Conservation (phyloP, 495 filamentous ascomycete species). For the Penicillium egyptiacum region DNA sequence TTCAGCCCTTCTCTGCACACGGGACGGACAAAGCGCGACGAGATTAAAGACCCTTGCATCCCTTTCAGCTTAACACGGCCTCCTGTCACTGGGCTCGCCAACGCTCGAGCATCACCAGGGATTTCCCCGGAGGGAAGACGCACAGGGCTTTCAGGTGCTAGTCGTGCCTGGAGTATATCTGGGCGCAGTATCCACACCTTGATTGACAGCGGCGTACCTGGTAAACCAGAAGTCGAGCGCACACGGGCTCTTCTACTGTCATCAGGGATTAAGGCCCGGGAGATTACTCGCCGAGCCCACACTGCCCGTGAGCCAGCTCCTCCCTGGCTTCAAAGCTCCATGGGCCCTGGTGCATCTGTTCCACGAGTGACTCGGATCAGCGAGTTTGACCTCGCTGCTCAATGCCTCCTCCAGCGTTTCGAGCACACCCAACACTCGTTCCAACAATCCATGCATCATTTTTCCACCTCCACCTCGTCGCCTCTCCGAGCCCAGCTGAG, state of each 20-base stretch:
- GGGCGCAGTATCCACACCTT: constrained; percentile 50
- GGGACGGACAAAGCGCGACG: constrained; percentile 25
- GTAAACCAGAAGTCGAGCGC: constrained; percentile 70
- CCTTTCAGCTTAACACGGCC: constrained; percentile 40
- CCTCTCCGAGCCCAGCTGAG: constrained; percentile 49
- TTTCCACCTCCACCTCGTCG: constrained; percentile 45
- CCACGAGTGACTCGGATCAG: constrained; percentile 57
- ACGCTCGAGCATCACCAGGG: constrained; percentile 39
- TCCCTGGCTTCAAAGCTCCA: constrained; percentile 38
- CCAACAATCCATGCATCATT: constrained; percentile 53
- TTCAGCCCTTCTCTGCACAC: constrained; percentile 33
- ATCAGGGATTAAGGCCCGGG: constrained; percentile 81
- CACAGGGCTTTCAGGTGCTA: constrained; percentile 25
- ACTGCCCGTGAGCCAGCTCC: constrained; percentile 43
- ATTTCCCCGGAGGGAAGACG: constrained; percentile 24
- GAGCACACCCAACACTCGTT: constrained; percentile 54
- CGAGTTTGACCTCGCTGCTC: constrained; percentile 69
- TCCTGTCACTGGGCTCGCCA: constrained; percentile 50
- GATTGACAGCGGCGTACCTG: constrained; percentile 35
- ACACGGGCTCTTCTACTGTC: constrained; percentile 72
- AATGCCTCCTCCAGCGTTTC: constrained; percentile 57
- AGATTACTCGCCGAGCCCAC: constrained; percentile 66
- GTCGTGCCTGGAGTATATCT: constrained; percentile 67
- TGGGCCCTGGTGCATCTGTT: constrained; percentile 30
- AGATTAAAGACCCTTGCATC: constrained; percentile 32